Conservation (phyloP, 2,329 filamentous ascomycete genomes). For the Didymosphaeria variabile region DNA sequence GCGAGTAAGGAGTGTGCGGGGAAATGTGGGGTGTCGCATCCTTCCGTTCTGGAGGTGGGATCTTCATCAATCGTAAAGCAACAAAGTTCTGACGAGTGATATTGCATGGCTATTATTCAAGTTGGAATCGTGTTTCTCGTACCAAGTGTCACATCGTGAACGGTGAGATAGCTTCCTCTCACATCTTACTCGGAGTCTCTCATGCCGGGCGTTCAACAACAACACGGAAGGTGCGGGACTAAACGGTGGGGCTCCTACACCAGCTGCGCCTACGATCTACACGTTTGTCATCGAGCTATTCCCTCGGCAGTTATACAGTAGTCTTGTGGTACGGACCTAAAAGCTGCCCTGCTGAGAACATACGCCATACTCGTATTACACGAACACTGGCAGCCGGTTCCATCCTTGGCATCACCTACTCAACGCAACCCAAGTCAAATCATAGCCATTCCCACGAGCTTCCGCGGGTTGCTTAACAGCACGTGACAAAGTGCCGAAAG, state of each 20-base stretch:
- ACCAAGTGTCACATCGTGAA: not conserved
- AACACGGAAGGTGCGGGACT: not conserved
- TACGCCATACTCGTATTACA: not conserved
- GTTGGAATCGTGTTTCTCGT: not conserved
- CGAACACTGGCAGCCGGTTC: not conserved
- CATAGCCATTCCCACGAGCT: too few relatives aligned
- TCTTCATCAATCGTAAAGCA: not conserved
- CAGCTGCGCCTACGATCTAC: not conserved
- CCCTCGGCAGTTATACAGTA: not conserved
- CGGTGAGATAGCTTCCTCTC: not conserved
- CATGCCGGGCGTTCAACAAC: not conserved
- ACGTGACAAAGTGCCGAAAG: too few relatives aligned
- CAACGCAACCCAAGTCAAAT: too few relatives aligned
- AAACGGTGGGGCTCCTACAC: not conserved
- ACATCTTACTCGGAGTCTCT: not conserved
- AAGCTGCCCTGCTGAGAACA: not conserved
- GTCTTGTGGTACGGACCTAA: not conserved
- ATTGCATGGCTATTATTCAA: not conserved
- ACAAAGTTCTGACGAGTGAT: too few relatives aligned
- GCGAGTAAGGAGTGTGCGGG: constrained; percentile 7
- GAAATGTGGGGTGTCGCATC: constrained; percentile 18
- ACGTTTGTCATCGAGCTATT: not conserved
- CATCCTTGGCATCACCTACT: too few relatives aligned
- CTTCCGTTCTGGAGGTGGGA: not conserved
- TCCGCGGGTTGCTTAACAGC: too few relatives aligned